Evolutionary conservation across 164 flowering plant genomes (phyloP).

Genomic region (Litsea cubeba): DNA sequence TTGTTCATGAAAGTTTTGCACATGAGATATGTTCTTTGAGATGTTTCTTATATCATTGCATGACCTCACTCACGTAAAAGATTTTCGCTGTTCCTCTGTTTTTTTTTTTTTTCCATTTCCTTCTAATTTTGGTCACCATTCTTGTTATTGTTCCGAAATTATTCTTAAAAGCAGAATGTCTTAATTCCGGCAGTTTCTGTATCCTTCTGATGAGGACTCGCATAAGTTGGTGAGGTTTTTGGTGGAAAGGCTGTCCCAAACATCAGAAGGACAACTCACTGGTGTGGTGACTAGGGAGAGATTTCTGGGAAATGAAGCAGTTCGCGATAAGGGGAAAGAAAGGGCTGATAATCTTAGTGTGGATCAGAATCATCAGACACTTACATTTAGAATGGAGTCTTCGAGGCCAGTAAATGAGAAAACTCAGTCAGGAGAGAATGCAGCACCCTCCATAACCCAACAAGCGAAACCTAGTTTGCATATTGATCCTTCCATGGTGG

Average conservation of each 20-base stretch:
- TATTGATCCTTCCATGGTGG: not conserved
- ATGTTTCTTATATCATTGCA: too few species aligned
- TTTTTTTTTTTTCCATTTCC: slow-evolving; percentile 6
- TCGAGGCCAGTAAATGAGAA: slow-evolving; percentile 8
- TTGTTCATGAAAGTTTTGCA: not conserved
- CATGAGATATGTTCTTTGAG: not conserved
- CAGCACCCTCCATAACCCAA: not conserved
- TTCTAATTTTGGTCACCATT: slow-evolving; percentile 13
- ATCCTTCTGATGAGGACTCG: slow-evolving; percentile 80
- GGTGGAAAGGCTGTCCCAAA: slow-evolving; percentile 56
- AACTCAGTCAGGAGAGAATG: slow-evolving; percentile 24
- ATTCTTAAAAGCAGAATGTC: slow-evolving; percentile 53
- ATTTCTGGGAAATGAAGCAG: slow-evolving; percentile 10
- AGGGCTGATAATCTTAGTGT: slow-evolving; percentile 15
- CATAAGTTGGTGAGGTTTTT: slow-evolving; percentile 68
- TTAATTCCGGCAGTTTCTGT: slow-evolving; percentile 83
- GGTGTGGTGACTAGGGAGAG: slow-evolving; percentile 5
- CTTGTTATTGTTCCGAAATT: slow-evolving; percentile 30
- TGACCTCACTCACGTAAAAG: not conserved
- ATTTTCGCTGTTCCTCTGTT: not conserved
- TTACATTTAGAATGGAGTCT: slow-evolving; percentile 10
- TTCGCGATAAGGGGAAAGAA: not conserved
- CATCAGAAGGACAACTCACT: slow-evolving; percentile 24
- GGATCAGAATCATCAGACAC: slow-evolving; percentile 16
- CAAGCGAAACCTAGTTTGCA: not conserved